phyloP scores from a whole-genome alignment of 345 rosid species.

The Rhodamnia rubescens region DNA sequence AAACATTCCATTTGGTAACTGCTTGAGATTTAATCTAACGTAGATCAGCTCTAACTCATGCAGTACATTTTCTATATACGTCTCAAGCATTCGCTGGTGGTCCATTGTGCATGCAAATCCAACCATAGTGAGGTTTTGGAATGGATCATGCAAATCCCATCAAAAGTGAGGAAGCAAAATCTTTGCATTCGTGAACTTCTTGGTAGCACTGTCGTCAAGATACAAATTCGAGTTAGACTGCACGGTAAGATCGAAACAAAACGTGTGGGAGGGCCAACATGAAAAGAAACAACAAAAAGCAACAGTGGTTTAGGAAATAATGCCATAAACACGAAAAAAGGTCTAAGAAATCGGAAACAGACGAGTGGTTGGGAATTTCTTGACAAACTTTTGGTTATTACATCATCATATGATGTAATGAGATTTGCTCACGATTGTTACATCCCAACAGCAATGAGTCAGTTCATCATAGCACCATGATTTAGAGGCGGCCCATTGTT shows the following conservation, averaged over 20 bases:
- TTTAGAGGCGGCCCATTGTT: no score
- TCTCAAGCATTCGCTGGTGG: no score
- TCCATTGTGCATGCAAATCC: not conserved
- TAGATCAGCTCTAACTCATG: not conserved
- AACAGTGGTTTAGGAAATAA: not conserved
- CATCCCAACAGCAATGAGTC: no score
- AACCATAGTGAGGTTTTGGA: not conserved
- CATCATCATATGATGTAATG: no score
- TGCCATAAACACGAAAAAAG: rapidly evolving
- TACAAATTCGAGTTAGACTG: not conserved
- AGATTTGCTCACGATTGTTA: no score
- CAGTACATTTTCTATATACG: not conserved
- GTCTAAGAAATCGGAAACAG: not conserved
- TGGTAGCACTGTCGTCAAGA: not conserved
- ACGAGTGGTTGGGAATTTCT: no score
- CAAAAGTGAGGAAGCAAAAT: not conserved
- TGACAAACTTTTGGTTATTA: no score
- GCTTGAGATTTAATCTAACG: not conserved
- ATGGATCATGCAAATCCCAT: not conserved
- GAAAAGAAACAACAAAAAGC: not conserved
- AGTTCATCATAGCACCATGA: no score
- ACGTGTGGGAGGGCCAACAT: not conserved
- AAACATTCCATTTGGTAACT: not conserved
- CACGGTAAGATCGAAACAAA: not conserved
- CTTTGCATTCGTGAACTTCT: not conserved